These are phyloP conservation scores for Alternaria ethzedia DNA, from an alignment of 2,329 filamentous ascomycete genomes.

Conservation along the genomic window DNA sequence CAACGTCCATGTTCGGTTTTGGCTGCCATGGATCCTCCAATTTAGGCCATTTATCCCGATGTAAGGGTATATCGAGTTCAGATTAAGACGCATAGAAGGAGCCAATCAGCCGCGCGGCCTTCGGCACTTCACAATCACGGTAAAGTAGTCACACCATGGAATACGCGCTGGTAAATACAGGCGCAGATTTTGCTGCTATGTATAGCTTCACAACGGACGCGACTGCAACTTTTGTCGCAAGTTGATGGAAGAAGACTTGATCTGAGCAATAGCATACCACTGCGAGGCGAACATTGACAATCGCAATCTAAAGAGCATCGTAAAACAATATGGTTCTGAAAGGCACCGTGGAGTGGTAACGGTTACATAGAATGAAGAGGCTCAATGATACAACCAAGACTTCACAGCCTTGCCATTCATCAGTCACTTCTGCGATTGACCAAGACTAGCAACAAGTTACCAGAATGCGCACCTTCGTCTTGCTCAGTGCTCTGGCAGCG, in stretches of 20 bases:
- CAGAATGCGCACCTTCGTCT: slow-evolving; percentile 20
- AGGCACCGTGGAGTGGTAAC: background rate
- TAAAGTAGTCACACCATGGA: slow-evolving; percentile 22
- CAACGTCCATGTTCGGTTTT: background rate
- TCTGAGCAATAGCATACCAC: slow-evolving; percentile 5
- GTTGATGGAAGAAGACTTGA: slow-evolving; percentile 7
- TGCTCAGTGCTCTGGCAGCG: slow-evolving; percentile 8
- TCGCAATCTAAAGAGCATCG: slow-evolving; percentile 6
- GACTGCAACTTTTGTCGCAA: slow-evolving; percentile 1
- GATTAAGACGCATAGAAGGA: slow-evolving; percentile 20
- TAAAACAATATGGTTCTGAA: slow-evolving; percentile 15
- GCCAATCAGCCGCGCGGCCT: slow-evolving; percentile 25
- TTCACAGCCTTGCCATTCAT: background rate
- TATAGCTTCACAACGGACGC: slow-evolving; percentile 18
- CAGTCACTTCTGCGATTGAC: background rate
- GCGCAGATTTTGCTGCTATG: slow-evolving; percentile 10
- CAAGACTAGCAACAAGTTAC: background rate
- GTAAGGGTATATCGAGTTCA: slow-evolving; percentile 25
- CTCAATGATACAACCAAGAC: slow-evolving; percentile 6
- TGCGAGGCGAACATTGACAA: slow-evolving; percentile 20
- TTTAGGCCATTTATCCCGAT: slow-evolving; percentile 18
- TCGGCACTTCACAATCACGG: slow-evolving; percentile 20
- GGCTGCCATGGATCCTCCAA: background rate
- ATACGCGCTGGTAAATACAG: slow-evolving; percentile 12
- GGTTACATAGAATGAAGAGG: slow-evolving; percentile 11